phyloP scores from a whole-genome alignment of 2,329 filamentous ascomycete genomes.

The Drechslerella dactyloides region DNA sequence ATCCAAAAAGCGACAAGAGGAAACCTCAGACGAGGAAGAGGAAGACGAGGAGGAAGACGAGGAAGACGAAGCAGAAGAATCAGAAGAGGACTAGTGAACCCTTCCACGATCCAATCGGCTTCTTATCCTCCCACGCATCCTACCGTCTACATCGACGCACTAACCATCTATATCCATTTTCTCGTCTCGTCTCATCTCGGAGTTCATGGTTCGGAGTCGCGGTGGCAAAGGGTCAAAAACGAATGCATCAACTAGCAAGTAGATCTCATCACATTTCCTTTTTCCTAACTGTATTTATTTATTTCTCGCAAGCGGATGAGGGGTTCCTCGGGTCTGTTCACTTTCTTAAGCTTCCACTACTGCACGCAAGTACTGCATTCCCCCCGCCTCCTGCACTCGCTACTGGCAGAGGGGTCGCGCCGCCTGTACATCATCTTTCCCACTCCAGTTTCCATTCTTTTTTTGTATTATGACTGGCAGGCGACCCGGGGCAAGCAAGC shows the following conservation, averaged over 20 bases:
- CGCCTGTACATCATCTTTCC: constrained; percentile 9
- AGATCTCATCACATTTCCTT: background rate
- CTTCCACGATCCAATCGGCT: background rate
- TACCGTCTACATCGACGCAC: background rate
- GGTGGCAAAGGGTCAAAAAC: background rate
- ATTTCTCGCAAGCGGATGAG: background rate
- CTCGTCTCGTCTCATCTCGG: constrained; percentile 1
- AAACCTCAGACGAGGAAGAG: constrained; percentile 21
- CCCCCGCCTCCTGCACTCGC: background rate
- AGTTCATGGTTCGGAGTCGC: background rate
- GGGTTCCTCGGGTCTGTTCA: constrained; percentile 1
- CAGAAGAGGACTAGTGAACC: constrained; percentile 52
- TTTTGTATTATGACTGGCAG: background rate
- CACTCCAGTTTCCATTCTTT: background rate
- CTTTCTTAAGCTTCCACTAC: constrained; percentile 6
- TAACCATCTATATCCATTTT: background rate
- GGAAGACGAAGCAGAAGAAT: constrained; percentile 9
- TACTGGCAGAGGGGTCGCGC: background rate
- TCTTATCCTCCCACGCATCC: background rate
- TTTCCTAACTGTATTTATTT: background rate
- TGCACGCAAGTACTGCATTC: background rate
- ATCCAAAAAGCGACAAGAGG: constrained; percentile 19
- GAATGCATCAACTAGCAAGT: background rate
- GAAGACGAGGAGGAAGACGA: constrained; percentile 23
- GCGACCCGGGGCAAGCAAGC: background rate